phyloP scores from a whole-genome alignment of 257 asterid species.

The Fraxinus cuspidata region DNA sequence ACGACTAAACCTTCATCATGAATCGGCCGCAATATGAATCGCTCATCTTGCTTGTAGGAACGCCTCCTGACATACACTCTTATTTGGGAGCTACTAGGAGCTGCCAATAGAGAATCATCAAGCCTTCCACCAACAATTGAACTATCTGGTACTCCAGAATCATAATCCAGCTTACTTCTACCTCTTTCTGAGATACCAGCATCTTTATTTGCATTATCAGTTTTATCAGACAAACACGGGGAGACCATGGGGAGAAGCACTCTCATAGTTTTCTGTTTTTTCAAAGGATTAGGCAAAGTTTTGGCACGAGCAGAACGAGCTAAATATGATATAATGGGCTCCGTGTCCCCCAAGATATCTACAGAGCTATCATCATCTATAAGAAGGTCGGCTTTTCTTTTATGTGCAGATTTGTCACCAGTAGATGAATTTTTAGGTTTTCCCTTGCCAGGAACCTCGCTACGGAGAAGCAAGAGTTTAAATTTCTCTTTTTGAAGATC shows the following conservation, averaged over 20 bases:
- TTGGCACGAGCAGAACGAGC: conserved; percentile 74
- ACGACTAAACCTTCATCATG: conserved; percentile 43
- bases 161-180: conserved; percentile 37
- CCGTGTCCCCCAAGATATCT: conserved; percentile 65
- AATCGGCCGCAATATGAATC: conserved; percentile 39
- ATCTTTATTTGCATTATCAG: conserved; percentile 37
- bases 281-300: conserved; percentile 51
- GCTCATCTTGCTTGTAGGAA: conserved; percentile 36
- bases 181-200: conserved; percentile 31
- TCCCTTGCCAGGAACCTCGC: conserved; percentile 69
- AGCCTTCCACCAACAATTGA: conserved; percentile 32
- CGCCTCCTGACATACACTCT: conserved; percentile 78
- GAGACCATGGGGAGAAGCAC: conserved; percentile 38
- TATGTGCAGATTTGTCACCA: conserved; percentile 29
- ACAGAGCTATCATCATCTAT: conserved; percentile 44
- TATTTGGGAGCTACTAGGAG: conserved; percentile 36
- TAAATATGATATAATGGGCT: conserved; percentile 87
- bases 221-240: conserved; percentile 42
- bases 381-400: conserved; percentile 39
- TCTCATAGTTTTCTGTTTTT: conserved; percentile 51
- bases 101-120: conserved; percentile 39
- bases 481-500: conserved; percentile 81
- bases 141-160: conserved; percentile 35
- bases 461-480: conserved; percentile 84
- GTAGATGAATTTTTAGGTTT: conserved; percentile 39